Base-by-base conservation (phyloP, 345 rosid species). In the Litchi chinensis region DNA sequence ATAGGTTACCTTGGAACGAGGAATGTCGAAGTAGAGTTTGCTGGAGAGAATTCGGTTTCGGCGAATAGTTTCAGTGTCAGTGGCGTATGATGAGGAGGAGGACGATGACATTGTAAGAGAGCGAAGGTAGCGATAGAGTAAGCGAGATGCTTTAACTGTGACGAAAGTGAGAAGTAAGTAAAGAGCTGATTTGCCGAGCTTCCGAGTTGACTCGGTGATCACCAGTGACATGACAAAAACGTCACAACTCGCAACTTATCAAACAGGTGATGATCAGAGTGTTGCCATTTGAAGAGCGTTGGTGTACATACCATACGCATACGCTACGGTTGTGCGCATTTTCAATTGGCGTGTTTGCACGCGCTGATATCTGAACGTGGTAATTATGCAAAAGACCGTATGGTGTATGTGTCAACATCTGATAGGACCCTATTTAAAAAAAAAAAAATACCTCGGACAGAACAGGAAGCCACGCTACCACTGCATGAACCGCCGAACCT, bases 1-100 rank as follows among this genome's bases (percentile, higher is more conserved):
- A 7, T 56, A 44, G 15, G n/a, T 39, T 74, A 89, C 98, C 95
- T 91, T 93, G 65, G 88, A 84, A 39, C 44, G 65, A 68, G 90
- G 87, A 41, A 88, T 79, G 50, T 90, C 85, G 81, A 88, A 79
- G 85, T 93, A 92, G 82, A 95, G 96, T 82, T 92, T 95, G 85
- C 93, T 93, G 66, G 93, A 85, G 50, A 87, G 87, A 26, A 95
- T 91, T 28, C 95, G 90, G 1, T 81, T 86, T 11, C 82, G 88
- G 1, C 92, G 91, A 78, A 87, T 87, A 70, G 92, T 81, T 57
- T 82, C 94, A 3, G 86, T 73, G 54, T 90, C 88, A 1, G 75
- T 70, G 12, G 76, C 52, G 70, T 83, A 43, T 0, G 84, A 59
- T 10, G 88, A 77, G 12, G 90, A 68, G 2, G 86, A 69, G 13